phyloP scores from a whole-genome alignment of 1,139 yeast genomes.

The Scheffersomyces insectosa region DNA sequence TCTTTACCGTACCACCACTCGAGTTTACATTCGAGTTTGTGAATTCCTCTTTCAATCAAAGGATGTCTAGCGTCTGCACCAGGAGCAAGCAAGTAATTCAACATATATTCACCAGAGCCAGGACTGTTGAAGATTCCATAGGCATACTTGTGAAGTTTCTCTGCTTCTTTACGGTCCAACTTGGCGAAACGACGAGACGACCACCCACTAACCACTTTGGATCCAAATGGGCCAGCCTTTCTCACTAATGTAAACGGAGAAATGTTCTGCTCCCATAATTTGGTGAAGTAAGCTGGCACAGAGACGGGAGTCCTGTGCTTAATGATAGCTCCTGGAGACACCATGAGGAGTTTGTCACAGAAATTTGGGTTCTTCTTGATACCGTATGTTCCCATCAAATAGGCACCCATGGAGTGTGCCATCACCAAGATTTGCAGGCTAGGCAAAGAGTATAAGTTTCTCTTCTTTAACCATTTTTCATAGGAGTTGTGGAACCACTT shows the following conservation, averaged over 20 bases:
- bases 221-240: slow-evolving; percentile 65
- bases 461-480: slow-evolving; percentile 41
- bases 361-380: slow-evolving; percentile 40
- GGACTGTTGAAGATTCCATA: slow-evolving; percentile 69
- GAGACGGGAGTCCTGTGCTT: slow-evolving; percentile 40
- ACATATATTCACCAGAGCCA: slow-evolving; percentile 78
- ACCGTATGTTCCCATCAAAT: slow-evolving; percentile 51
- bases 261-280: slow-evolving; percentile 68
- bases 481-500: slow-evolving; percentile 55
- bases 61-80: slow-evolving; percentile 76
- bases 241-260: slow-evolving; percentile 72
- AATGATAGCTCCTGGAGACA: slow-evolving; percentile 67
- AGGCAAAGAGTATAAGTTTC: slow-evolving; percentile 27
- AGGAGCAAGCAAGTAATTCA: slow-evolving; percentile 66
- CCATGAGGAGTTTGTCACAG: slow-evolving; percentile 50
- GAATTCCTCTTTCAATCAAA: slow-evolving; percentile 49
- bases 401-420: slow-evolving; percentile 70
- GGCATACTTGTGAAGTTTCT: slow-evolving; percentile 61
- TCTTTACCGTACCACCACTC: slow-evolving; percentile 73
- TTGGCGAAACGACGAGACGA: slow-evolving; percentile 64
- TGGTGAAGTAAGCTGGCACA: slow-evolving; percentile 64
- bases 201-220: slow-evolving; percentile 78
- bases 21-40: slow-evolving; percentile 50
- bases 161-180: slow-evolving; percentile 31
- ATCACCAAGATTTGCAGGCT: slow-evolving; percentile 38